These are phyloP conservation scores for Globisporangium canariense DNA, from an alignment of 352 stramenopile species.

Conservation along the genomic window DNA sequence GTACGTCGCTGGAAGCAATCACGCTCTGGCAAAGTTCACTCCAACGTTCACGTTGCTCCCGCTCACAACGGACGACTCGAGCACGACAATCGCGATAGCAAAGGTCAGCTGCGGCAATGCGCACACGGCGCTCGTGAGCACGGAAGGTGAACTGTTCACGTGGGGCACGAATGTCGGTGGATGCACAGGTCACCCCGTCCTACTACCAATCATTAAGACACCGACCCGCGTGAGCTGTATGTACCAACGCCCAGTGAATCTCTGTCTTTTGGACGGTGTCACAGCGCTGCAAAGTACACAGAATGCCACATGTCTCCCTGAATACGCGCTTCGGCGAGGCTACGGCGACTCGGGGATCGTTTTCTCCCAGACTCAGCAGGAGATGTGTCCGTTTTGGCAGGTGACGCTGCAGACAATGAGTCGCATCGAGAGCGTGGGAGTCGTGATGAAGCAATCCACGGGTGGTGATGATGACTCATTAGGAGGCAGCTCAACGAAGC, in stretches of 20 bases:
- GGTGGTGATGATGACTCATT: conserved; percentile 8
- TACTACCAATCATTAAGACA: conserved; percentile 25
- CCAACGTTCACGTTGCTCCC: conserved; percentile 43
- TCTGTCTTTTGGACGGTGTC: conserved; percentile 35
- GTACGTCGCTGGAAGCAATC: conserved; percentile 64
- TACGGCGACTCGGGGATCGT: conserved; percentile 9
- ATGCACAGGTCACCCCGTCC: conserved; percentile 52
- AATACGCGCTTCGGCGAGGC: conserved; percentile 35
- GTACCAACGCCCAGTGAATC: conserved; percentile 53
- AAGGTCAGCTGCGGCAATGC: conserved; percentile 65
- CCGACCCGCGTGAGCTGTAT: conserved; percentile 59
- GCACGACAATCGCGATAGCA: conserved; percentile 22
- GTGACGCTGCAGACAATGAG: conserved; percentile 30
- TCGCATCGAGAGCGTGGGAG: conserved; percentile 39
- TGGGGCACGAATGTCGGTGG: conserved; percentile 74
- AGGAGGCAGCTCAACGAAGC: conserved; percentile 9
- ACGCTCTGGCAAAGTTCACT: conserved; percentile 60
- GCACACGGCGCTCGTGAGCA: conserved; percentile 60
- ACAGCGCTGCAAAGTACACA: conserved; percentile 55
- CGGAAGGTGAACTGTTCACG: conserved; percentile 63
- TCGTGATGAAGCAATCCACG: conserved; percentile 24
- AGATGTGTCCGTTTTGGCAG: conserved; percentile 80
- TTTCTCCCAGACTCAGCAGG: conserved; percentile 65
- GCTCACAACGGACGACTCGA: conserved; percentile 12
- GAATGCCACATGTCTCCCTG: conserved; percentile 45